Evolutionary conservation across 306 rosid genomes (phyloP), one percentile per base, ranked within the genome.

Genomic region (Quercus robur): DNA sequence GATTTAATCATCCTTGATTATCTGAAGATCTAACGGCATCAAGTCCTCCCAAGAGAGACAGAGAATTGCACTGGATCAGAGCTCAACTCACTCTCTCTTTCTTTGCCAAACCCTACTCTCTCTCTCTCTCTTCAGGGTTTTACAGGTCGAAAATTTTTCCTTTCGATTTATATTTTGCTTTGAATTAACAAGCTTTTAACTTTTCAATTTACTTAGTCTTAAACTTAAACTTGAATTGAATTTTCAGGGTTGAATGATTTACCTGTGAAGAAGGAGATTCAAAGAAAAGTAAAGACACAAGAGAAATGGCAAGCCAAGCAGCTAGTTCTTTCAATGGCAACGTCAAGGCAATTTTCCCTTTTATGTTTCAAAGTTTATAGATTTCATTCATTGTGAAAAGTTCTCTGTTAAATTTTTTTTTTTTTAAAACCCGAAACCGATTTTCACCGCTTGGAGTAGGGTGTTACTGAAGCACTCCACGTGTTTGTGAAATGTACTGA

Each of bases 261-360:
- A 61, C 71, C 0, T 3, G 54, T 69, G 76, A 68, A 59, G 77
- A 67, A 74, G 28, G 14, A 31, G 73, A 77, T 2, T 46, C 78
- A 13, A 70, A 57, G 17, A 56, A 56, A 56, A 63, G 3, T 8
- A 41, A 41, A 41, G 11, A 41, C 41, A 31, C 19, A 41, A 69
- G 55, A 74, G 81, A 73, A 69, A 88, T 88, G 91, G 84, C 89
- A 52, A 83, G 70, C 74, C 87, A 81, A 74, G 86, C 87, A 56
- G 87, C 86, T 73, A 13, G 73, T 28, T 56, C 85, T 51, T 85
- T 88, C 21, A 88, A 58, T 56, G 89, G 91, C 78, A 88, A 85
- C 41, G 25, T 88, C 82, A 88, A 85, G 88, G 90, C 25, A 80
- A 49, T 21, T 3, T 62, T 81, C 62, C 20, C 57, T 49, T 76